Evolutionary conservation across 2,329 filamentous ascomycete genomes (phyloP), one percentile per base, ranked within the genome.

Genomic region (Pseudogymnoascus verrucosus): DNA sequence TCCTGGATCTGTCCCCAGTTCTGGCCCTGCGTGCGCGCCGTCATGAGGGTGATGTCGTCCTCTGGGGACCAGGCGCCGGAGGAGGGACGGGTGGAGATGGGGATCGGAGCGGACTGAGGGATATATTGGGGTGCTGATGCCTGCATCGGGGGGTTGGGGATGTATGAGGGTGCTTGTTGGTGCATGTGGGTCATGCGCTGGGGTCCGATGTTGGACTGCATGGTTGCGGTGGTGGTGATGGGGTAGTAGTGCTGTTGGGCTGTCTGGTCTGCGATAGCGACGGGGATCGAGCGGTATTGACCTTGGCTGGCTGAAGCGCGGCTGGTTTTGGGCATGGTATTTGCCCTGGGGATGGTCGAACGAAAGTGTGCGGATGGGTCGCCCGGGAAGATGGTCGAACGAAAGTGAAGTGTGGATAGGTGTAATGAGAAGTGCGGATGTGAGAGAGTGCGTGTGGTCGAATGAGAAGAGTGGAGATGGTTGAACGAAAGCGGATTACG

Each of bases 1-100:
- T 81, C 80, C 70, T 91, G 87, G 72, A 96, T 95, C 70, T 90
- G 88, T 62, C 84, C 83, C 91, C 91, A 96, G 76, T 93, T 93
- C 73, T 92, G 82, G 23, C 89, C 89, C 70, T 87, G 84, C 59
- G 88, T 84, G 62, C 91, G 84, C 14, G 90, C 89, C 47, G 79
- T 77, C 66, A 93, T 79, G 47, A 96, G 83, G 39, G 84, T 84
- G 69, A 89, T 82, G 74, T 96, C 91, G 69, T 95, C 90, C 59
- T 85, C 80, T 1, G 83, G 78, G 34, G 84, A 88, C 91, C 91
- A 96, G 0, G 87, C 86, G 7, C 84, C 84, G 0, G 84, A 85
- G 36, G 84, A 84, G 23, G 84, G 78, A 59, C 85, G 82, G 37
- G 71, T 67, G 11, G 66, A 60, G 23, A 61, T 63, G 37, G 66